Conservation (phyloP, 495 filamentous ascomycete species). For the Lophiotrema nucula region DNA sequence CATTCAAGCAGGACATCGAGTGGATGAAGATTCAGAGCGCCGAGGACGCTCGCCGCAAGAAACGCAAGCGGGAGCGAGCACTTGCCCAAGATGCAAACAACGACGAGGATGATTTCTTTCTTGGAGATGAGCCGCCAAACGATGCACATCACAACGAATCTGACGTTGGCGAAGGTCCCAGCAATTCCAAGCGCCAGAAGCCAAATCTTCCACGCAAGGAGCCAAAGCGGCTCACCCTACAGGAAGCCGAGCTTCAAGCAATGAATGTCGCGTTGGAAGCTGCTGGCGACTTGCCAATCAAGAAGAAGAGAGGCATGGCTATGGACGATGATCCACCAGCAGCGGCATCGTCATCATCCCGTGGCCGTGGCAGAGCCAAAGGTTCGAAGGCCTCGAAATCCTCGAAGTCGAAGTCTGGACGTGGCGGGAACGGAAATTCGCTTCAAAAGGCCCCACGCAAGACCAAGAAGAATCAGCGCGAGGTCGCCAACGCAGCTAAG, state of each 20-base stretch:
- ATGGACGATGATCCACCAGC: too few relatives aligned
- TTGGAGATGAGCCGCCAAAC: background rate
- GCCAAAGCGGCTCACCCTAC: slow-evolving; percentile 2
- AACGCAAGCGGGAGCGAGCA: slow-evolving; percentile 15
- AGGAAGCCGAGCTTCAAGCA: slow-evolving; percentile 11
- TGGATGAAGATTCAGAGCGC: slow-evolving; percentile 22
- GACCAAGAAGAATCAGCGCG: slow-evolving; percentile 3
- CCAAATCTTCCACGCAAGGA: slow-evolving; percentile 18
- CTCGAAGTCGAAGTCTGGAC: background rate
- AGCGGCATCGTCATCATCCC: too few relatives aligned
- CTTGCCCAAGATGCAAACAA: background rate
- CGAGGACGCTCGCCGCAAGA: slow-evolving; percentile 22
- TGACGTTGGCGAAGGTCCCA: background rate
- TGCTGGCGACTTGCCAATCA: background rate
- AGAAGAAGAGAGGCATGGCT: slow-evolving; percentile 16
- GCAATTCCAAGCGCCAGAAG: slow-evolving; percentile 1
- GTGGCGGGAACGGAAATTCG: background rate
- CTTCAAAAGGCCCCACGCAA: slow-evolving; percentile 1
- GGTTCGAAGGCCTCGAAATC: slow-evolving; percentile 5
- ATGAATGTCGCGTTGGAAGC: slow-evolving; percentile 27
- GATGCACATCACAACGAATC: background rate
- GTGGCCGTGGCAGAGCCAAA: too few relatives aligned
- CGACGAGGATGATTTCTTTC: slow-evolving; percentile 1
- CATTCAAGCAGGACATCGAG: slow-evolving; percentile 24
- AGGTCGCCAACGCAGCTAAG: background rate